Evolutionary conservation across 1,284 basidiomycete species (phyloP).

Genomic region (Microbotryum lychnidis-dioicae): DNA sequence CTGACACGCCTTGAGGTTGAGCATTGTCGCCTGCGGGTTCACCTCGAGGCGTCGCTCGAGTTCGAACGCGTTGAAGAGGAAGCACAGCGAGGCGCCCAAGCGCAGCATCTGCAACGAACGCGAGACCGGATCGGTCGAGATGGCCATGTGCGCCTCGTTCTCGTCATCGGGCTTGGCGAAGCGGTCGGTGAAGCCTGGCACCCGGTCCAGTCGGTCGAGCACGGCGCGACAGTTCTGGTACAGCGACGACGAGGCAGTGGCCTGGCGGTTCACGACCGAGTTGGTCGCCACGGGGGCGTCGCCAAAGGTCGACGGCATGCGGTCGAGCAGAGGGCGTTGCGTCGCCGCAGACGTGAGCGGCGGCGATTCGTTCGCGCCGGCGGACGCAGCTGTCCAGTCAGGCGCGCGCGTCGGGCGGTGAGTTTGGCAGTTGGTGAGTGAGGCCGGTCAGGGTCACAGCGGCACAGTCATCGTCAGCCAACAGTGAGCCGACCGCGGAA

Average conservation of each 20-base stretch:
- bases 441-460: too few species aligned
- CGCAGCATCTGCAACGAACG: constrained; percentile 92
- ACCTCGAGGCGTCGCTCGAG: constrained; percentile 52
- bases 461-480: too few species aligned
- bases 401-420: too few species aligned
- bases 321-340: too few species aligned
- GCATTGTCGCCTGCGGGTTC: constrained; percentile 55
- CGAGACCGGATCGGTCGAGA: constrained; percentile 53
- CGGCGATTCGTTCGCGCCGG: too few species aligned
- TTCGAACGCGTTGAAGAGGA: constrained; percentile 75
- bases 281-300: constrained; percentile 30
- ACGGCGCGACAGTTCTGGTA: constrained; percentile 43
- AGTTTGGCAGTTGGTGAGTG: too few species aligned
- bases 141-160: neutral
- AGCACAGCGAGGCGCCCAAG: constrained; percentile 85
- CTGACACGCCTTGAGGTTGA: constrained; percentile 71
- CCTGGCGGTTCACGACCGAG: constrained; percentile 32
- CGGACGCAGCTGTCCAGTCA: too few species aligned
- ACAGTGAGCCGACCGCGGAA: too few species aligned
- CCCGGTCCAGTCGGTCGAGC: constrained; percentile 40
- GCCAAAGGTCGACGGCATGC: too few species aligned
- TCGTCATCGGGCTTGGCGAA: constrained; percentile 23
- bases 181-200: constrained; percentile 38
- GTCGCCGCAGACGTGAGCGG: too few species aligned
- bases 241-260: constrained; percentile 36